Evolutionary conservation across 2,329 filamentous ascomycete species (phyloP).

Genomic region (Aspergillus fructus): DNA sequence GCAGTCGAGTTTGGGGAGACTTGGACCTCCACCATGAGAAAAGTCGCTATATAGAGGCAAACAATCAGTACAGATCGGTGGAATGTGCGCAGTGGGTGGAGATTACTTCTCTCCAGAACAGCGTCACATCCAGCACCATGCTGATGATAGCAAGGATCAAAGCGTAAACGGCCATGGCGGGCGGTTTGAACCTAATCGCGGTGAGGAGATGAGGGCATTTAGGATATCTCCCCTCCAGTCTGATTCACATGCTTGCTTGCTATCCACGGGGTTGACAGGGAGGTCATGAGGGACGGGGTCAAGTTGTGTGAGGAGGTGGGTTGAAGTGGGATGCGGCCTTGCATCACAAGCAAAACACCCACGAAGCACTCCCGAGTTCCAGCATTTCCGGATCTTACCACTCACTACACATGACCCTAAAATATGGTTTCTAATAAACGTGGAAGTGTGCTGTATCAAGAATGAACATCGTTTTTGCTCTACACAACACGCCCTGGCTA

Average conservation of each 20-base stretch:
- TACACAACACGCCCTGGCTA: conserved; percentile 31
- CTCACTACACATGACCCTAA: background rate
- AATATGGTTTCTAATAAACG: background rate
- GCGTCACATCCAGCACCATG: conserved; percentile 61
- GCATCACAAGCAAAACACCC: background rate
- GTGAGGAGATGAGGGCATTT: background rate
- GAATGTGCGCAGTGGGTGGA: background rate
- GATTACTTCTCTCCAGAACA: conserved; percentile 63
- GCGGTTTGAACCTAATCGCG: conserved; percentile 19
- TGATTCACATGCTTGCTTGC: conserved; percentile 20
- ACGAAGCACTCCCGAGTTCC: background rate
- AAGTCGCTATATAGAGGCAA: conserved; percentile 57
- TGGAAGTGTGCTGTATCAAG: conserved; percentile 11
- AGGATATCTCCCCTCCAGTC: background rate
- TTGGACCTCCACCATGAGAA: conserved; percentile 66
- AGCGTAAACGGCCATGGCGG: conserved; percentile 26
- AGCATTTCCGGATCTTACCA: background rate
- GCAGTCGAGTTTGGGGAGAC: conserved; percentile 64
- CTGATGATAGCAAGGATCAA: conserved; percentile 48
- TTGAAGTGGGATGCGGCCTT: background rate
- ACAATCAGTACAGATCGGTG: background rate
- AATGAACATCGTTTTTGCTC: conserved; percentile 22
- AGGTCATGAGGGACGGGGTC: background rate
- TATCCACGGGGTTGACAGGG: background rate
- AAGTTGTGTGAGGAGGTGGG: background rate